Evolutionary conservation across 148 eudicot species (phyloP).

Genomic region (Selenicereus undatus): DNA sequence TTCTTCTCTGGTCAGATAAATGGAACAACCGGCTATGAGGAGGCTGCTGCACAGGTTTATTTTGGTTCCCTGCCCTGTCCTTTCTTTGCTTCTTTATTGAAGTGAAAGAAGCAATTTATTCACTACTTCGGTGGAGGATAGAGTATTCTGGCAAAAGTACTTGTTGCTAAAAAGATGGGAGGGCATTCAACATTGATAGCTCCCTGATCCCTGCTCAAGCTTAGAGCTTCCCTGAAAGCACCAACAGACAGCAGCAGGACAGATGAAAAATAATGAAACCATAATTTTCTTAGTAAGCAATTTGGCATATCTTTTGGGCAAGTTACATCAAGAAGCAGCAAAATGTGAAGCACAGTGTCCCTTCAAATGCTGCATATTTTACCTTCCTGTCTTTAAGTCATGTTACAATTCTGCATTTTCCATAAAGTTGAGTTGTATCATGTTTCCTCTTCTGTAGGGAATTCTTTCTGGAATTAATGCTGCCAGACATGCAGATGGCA

Average conservation of each 20-base stretch:
- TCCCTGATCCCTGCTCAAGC: not conserved
- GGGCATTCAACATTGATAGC: not conserved
- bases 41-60: conserved; percentile 97
- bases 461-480: conserved; percentile 96
- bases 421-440: conserved; percentile 14
- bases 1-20: conserved; percentile 99
- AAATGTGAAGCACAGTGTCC: not conserved
- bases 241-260: not conserved
- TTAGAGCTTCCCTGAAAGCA: not conserved
- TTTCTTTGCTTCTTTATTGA: not conserved
- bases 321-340: not conserved
- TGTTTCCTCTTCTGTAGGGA: conserved; percentile 47
- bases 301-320: not conserved
- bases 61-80: not conserved
- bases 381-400: not conserved
- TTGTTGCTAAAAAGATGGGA: not conserved
- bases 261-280: too few species aligned
- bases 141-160: not conserved
- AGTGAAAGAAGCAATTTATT: not conserved
- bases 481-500: conserved; percentile 85
- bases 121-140: not conserved
- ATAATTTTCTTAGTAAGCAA: not conserved
- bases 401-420: not conserved
- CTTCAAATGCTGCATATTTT: conserved; percentile 3
- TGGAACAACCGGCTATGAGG: conserved; percentile 99